A percentile compares a stretch with the other conserved stretches of the same genome.
phyloP scores from a whole-genome alignment of 2,329 filamentous ascomycete species.

The Ascochyta clinopodiicola region DNA sequence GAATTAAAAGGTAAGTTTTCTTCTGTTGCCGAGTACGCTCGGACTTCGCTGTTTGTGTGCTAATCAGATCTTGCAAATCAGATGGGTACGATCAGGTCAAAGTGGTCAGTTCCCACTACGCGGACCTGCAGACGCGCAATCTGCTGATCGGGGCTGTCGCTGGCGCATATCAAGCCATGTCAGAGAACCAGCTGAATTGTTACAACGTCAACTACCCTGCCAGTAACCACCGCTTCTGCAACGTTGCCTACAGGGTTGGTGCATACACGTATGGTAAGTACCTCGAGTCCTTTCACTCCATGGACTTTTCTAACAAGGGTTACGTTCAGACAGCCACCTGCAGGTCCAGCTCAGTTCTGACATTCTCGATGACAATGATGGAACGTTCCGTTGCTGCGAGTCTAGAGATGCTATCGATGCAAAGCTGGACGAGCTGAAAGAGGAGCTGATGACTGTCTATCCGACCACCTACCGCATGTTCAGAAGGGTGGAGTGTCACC shows the following conservation, averaged over 20 bases:
- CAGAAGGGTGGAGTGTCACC: neutral
- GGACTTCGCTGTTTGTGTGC: neutral
- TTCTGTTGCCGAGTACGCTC: neutral
- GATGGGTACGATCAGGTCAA: neutral
- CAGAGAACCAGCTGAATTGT: neutral
- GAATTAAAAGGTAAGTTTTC: neutral
- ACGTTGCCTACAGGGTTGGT: neutral
- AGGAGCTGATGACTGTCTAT: slow-evolving; percentile 3
- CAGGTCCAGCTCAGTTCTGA: neutral
- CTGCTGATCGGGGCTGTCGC: slow-evolving; percentile 3
- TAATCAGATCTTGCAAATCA: neutral
- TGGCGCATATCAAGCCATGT: neutral
- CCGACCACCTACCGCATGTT: neutral
- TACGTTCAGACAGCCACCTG: neutral
- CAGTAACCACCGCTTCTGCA: neutral
- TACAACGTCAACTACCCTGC: neutral
- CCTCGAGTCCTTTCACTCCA: too few relatives aligned
- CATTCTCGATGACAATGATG: neutral
- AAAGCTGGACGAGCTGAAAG: neutral
- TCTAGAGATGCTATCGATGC: neutral
- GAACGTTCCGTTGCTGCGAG: neutral
- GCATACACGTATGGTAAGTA: neutral
- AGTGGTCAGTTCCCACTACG: neutral
- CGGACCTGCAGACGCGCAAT: neutral
- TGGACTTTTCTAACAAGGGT: neutral